phyloP scores from a whole-genome alignment of 148 eudicot genomes.

The Nepenthes gracilis region DNA sequence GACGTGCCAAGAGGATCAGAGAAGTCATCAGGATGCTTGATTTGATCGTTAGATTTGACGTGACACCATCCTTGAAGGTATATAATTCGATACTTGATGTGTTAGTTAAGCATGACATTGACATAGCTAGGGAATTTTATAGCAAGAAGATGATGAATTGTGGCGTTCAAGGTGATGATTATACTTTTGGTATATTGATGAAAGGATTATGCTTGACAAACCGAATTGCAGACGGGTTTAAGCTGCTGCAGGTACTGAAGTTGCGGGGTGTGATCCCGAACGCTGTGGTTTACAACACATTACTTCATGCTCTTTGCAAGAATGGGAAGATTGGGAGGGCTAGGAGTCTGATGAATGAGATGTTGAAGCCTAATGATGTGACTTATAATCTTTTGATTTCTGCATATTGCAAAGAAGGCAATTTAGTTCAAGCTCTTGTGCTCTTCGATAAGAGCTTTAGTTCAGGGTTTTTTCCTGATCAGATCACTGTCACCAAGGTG shows the following conservation, averaged over 20 bases:
- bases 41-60: conserved; percentile 38
- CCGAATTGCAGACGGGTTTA: conserved; percentile 76
- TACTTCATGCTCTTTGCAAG: conserved; percentile 77
- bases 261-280: conserved; percentile 35
- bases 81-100: conserved; percentile 77
- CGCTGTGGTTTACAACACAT: conserved; percentile 69
- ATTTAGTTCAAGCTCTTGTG: conserved; percentile 73
- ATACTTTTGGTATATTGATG: conserved; percentile 89
- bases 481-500: conserved; percentile 57
- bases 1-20: conserved; percentile 45
- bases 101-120: conserved; percentile 84
- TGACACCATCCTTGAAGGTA: conserved; percentile 51
- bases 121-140: conserved; percentile 76
- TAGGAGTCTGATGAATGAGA: conserved; percentile 84
- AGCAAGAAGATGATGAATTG: conserved; percentile 78
- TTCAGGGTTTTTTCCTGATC: conserved; percentile 62
- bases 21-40: conserved; percentile 51
- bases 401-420: conserved; percentile 58
- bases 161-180: conserved; percentile 67
- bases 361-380: conserved; percentile 57
- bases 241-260: conserved; percentile 70
- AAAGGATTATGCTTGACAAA: conserved; percentile 91
- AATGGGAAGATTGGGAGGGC: conserved; percentile 91
- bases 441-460: conserved; percentile 61
- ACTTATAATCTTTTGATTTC: conserved; percentile 71